Conservation (phyloP, 176 grass and related monocot species). For the Musa acuminata region DNA sequence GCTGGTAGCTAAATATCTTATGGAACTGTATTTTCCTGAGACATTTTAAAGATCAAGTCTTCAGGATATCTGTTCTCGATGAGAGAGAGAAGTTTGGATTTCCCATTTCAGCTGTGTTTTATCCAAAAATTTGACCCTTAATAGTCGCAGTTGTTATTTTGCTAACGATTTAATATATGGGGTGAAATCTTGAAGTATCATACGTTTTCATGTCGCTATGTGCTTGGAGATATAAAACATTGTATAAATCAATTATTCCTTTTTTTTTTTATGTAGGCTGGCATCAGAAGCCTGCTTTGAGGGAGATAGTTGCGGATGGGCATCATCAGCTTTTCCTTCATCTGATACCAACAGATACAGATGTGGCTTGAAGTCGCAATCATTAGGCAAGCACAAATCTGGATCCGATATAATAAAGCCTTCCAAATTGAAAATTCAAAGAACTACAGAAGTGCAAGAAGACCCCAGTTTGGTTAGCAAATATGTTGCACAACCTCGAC, state of each 20-base stretch:
- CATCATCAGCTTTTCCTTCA: slow-evolving; percentile 57
- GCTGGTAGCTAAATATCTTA: background rate
- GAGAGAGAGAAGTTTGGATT: too few species aligned
- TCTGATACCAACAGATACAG: slow-evolving; percentile 33
- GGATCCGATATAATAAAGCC: slow-evolving; percentile 48
- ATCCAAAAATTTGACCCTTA: too few species aligned
- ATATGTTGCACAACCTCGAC: slow-evolving; percentile 30
- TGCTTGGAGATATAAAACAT: too few species aligned
- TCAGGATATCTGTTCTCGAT: too few species aligned
- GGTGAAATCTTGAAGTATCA: too few species aligned
- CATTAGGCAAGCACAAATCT: slow-evolving; percentile 59
- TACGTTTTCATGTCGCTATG: too few species aligned
- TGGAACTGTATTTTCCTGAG: background rate
- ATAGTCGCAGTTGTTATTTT: too few species aligned
- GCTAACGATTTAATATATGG: too few species aligned
- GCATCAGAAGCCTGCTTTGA: slow-evolving; percentile 74
- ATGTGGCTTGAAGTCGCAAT: slow-evolving; percentile 41
- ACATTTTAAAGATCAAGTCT: too few species aligned
- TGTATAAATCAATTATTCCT: background rate
- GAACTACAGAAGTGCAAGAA: slow-evolving; percentile 44
- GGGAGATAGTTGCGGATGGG: slow-evolving; percentile 77
- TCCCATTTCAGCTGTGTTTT: too few species aligned
- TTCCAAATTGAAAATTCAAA: slow-evolving; percentile 60
- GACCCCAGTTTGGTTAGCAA: slow-evolving; percentile 15
- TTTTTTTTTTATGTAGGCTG: slow-evolving; percentile 42